Evolutionary conservation across 306 rosid species (phyloP).

Genomic region (Canavalia ensiformis): DNA sequence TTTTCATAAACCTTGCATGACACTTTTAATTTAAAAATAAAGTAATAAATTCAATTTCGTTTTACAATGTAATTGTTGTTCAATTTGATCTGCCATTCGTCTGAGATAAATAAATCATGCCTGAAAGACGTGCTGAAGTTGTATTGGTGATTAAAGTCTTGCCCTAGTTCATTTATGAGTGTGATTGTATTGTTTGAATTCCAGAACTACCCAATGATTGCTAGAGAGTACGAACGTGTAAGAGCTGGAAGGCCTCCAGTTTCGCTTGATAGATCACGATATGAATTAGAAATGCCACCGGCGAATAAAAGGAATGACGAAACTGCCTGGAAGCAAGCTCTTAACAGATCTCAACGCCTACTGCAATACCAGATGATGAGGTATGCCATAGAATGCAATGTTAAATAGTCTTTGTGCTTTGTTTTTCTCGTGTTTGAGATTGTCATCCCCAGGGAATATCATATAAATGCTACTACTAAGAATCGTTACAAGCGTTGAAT

Average conservation of each 20-base stretch:
- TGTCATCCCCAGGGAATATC: background rate
- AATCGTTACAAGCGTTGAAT: background rate
- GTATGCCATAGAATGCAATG: slow-evolving; percentile 37
- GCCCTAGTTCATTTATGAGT: slow-evolving; percentile 11
- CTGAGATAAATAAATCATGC: background rate
- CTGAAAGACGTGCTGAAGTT: slow-evolving; percentile 9
- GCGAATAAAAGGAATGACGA: slow-evolving; percentile 76
- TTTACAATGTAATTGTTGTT: background rate
- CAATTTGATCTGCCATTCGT: background rate
- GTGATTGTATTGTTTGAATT: slow-evolving; percentile 21
- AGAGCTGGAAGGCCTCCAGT: slow-evolving; percentile 89
- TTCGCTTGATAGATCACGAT: slow-evolving; percentile 75
- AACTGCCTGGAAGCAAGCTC: slow-evolving; percentile 85
- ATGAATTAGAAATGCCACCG: slow-evolving; percentile 71
- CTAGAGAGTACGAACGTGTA: slow-evolving; percentile 93
- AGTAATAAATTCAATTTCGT: background rate
- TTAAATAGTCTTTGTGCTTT: background rate
- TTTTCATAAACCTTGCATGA: background rate
- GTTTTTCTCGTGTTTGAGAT: background rate
- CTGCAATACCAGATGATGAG: slow-evolving; percentile 78
- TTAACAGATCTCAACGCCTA: slow-evolving; percentile 79
- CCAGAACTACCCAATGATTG: slow-evolving; percentile 89
- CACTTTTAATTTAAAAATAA: too few species aligned
- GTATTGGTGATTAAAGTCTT: slow-evolving; percentile 6
- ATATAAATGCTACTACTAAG: background rate